These are phyloP conservation scores for Chytriomyces sp. DNA, from an alignment of 192 early-diverging fungal species.

Conservation along the genomic window DNA sequence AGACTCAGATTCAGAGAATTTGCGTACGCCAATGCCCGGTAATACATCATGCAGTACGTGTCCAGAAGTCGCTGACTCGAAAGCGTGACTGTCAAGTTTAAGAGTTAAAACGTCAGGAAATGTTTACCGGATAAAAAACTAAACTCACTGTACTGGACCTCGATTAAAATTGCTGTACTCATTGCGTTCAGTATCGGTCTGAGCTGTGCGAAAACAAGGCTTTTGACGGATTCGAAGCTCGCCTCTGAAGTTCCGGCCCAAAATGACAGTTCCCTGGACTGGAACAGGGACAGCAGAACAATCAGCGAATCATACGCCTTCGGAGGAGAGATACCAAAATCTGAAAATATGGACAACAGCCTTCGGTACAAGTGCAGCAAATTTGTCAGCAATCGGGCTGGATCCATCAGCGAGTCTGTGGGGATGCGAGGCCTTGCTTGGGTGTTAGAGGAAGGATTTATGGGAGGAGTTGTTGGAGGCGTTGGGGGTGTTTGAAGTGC, in stretches of 20 bases:
- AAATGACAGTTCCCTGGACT: constrained; percentile 1
- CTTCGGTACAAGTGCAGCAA: constrained; percentile 5
- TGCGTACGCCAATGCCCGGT: constrained; percentile 38
- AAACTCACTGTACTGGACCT: constrained; percentile 35
- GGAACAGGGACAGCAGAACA: constrained; percentile 17
- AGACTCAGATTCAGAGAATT: constrained; percentile 38
- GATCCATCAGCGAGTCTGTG: constrained; percentile 13
- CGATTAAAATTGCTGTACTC: constrained; percentile 30
- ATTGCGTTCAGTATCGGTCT: constrained; percentile 30
- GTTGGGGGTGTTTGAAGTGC: not conserved
- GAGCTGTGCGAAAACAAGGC: constrained; percentile 11
- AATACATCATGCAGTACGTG: constrained; percentile 44
- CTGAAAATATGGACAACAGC: constrained; percentile 2
- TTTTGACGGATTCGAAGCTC: constrained; percentile 2
- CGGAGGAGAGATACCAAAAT: not conserved
- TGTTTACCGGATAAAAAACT: not conserved
- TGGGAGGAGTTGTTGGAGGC: not conserved
- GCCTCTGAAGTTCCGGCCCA: constrained; percentile 3
- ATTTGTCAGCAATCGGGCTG: constrained; percentile 15
- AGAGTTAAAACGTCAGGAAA: not conserved
- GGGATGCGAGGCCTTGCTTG: not conserved
- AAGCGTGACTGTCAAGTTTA: constrained; percentile 16
- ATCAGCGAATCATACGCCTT: not conserved
- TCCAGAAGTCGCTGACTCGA: constrained; percentile 44
- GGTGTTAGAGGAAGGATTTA: no score